Evolutionary conservation across 352 stramenopile genomes (phyloP), one percentile per base, ranked within the genome.

Genomic region (Phytophthora constricta): DNA sequence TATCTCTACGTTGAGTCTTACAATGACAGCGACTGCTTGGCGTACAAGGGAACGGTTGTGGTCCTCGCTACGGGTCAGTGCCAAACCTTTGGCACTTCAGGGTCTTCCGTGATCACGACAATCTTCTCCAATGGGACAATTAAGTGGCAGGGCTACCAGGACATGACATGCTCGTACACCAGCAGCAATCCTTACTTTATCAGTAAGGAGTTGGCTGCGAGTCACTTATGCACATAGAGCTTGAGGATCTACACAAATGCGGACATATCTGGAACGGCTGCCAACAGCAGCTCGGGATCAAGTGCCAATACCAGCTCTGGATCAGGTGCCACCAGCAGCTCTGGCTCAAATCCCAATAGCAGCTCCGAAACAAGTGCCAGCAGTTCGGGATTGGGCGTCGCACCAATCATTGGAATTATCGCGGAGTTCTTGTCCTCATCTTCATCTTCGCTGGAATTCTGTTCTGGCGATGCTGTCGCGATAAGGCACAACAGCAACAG

Each of bases 241-340:
- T 60, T 57, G 43, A 64, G 67, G 34, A 28, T 69, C 52, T 73
- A 69, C 47, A 68, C 65, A 5, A 73, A 73, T 31, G 31, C 52
- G 45, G 65, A 47, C 39, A 46, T 58, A 8, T 64, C 59, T 2
- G 28, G 50, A 5, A 55, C 43, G 20, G 37, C 39, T 4, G 49
- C 37, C 23, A 23, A 23, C 41, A 53, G 23, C 31, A 7, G 31
- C 7, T 37, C 31, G 13, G 31, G 31, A 11, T 37, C 31, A 37
- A 37, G 13, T 37, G n/a, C n/a, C n/a, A 11, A 37, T 37, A 37
- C 7, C 31, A 37, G 31, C 31, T 37, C 31, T 7, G 31, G 13
- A 11, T 13, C 31, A 13, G 13, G 31, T 11, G 13, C 7, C 13
- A 37, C 7, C 31, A 37, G 31, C 31, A 7, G 31, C 7, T 37